A percentile compares a stretch with the other conserved stretches of the same genome.
phyloP scores from a whole-genome alignment of 345 rosid species.

The Citrus australasica region DNA sequence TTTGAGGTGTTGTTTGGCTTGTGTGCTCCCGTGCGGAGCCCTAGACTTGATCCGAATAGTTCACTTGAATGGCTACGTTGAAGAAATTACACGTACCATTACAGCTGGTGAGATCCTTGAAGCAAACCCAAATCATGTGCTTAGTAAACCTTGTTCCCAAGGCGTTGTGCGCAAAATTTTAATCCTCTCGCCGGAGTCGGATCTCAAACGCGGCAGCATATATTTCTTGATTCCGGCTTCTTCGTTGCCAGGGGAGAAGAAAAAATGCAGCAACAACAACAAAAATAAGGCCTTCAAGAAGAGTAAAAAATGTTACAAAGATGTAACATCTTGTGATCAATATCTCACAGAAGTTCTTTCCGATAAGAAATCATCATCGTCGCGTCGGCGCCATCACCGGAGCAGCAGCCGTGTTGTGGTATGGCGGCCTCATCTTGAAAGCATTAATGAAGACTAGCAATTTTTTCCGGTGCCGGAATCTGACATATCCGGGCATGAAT shows the following conservation, averaged over 20 bases:
- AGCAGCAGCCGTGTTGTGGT: slow-evolving; percentile 34
- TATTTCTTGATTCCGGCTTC: slow-evolving; percentile 77
- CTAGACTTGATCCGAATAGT: slow-evolving; percentile 91
- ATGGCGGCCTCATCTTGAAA: slow-evolving; percentile 76
- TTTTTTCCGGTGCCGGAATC: slow-evolving; percentile 13
- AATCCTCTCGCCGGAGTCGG: slow-evolving; percentile 77
- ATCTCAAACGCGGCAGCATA: slow-evolving; percentile 86
- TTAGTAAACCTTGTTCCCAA: slow-evolving; percentile 80
- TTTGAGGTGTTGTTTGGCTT: slow-evolving; percentile 86
- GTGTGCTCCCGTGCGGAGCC: slow-evolving; percentile 95
- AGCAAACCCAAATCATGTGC: slow-evolving; percentile 77
- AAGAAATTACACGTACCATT: slow-evolving; percentile 68
- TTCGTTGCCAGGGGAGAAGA: slow-evolving; percentile 54
- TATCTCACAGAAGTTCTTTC: slow-evolving; percentile 29
- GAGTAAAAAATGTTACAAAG: slow-evolving; percentile 14
- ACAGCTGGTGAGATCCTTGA: slow-evolving; percentile 79
- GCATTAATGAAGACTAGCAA: slow-evolving; percentile 71
- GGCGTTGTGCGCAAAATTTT: slow-evolving; percentile 70
- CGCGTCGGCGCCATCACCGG: slow-evolving; percentile 48
- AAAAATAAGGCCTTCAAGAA: slow-evolving; percentile 18
- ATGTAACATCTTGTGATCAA: slow-evolving; percentile 28
- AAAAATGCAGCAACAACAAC: slow-evolving; percentile 13
- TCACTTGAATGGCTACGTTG: slow-evolving; percentile 77
- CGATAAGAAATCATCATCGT: slow-evolving; percentile 33
- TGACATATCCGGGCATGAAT: not conserved